phyloP scores from a whole-genome alignment of 2,329 filamentous ascomycete genomes.

The Chrysoporthe puriensis region DNA sequence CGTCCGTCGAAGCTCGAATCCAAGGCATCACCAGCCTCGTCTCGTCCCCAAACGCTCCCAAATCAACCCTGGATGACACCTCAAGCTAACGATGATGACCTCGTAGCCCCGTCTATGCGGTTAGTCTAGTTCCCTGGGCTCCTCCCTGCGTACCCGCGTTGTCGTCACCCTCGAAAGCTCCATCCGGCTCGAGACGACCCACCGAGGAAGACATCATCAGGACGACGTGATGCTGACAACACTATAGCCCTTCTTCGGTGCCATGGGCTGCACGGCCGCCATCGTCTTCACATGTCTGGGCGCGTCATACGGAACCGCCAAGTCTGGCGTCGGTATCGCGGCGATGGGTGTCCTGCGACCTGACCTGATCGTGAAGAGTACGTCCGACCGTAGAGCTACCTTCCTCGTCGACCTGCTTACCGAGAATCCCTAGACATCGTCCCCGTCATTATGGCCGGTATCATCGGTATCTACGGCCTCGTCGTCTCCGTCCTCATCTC shows the following conservation, averaged over 20 bases:
- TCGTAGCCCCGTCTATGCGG: conserved; percentile 93
- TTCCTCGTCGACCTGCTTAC: conserved; percentile 25
- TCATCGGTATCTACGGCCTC: conserved; percentile 98
- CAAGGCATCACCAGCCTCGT: conserved; percentile 36
- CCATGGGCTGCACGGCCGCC: conserved; percentile 84
- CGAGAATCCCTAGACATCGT: conserved; percentile 76
- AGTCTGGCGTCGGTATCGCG: conserved; percentile 98
- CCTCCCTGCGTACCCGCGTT: conserved; percentile 20
- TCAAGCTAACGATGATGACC: conserved; percentile 48
- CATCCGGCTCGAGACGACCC: conserved; percentile 33
- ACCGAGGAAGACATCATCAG: conserved; percentile 19
- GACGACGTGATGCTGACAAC: conserved; percentile 39
- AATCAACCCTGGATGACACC: conserved; percentile 33
- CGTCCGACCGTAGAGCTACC: conserved; percentile 40
- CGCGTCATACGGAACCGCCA: conserved; percentile 71
- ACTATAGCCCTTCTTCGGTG: conserved; percentile 85
- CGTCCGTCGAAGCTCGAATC: conserved; percentile 30
- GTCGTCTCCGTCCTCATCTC: conserved; percentile 88
- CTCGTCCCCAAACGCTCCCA: conserved; percentile 13
- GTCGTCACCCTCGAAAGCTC: conserved; percentile 32
- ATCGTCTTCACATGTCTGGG: conserved; percentile 58
- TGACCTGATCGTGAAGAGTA: conserved; percentile 99
- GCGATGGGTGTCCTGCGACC: conserved; percentile 98
- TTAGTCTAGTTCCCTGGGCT: conserved; percentile 63
- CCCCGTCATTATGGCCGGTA: conserved; percentile 99